A percentile compares a stretch with the other conserved stretches of the same genome.
Conservation (phyloP, 2,329 filamentous ascomycete species). For the Diaporthe nobilis region DNA sequence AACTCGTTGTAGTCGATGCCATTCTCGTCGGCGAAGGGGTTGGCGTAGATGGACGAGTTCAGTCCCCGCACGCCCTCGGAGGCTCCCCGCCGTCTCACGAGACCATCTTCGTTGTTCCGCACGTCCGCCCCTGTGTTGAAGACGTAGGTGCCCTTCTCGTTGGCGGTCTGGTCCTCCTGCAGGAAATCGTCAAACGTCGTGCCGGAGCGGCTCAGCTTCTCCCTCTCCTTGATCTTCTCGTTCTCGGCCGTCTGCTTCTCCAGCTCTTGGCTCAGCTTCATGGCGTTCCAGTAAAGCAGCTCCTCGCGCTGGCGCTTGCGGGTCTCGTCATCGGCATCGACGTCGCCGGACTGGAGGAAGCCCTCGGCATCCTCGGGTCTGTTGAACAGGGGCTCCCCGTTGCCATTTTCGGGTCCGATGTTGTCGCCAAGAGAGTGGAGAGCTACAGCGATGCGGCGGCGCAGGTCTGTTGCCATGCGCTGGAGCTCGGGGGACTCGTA, state of each 20-base stretch:
- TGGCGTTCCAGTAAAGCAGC: constrained; percentile 73
- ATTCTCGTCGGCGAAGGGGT: constrained; percentile 73
- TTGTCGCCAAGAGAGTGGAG: constrained; percentile 72
- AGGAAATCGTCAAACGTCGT: constrained; percentile 73
- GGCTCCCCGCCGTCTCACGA: constrained; percentile 63
- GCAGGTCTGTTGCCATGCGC: constrained; percentile 72
- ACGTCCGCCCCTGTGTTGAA: constrained; percentile 70
- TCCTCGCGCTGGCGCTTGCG: constrained; percentile 74
- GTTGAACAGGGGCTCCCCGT: constrained; percentile 71
- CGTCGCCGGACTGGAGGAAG: constrained; percentile 67
- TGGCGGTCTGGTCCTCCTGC: constrained; percentile 60
- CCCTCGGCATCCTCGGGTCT: constrained; percentile 76
- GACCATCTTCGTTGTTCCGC: constrained; percentile 56
- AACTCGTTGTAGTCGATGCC: constrained; percentile 65
- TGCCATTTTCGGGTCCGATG: constrained; percentile 59
- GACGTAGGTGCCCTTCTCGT: constrained; percentile 68
- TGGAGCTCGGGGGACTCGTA: constrained; percentile 76
- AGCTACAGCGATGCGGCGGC: constrained; percentile 72
- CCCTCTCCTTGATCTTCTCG: constrained; percentile 40
- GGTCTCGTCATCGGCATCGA: constrained; percentile 75
- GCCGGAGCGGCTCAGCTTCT: constrained; percentile 43
- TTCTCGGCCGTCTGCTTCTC: constrained; percentile 48
- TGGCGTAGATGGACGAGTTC: constrained; percentile 62
- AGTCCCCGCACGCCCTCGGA: constrained; percentile 61
- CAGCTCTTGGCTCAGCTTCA: constrained; percentile 44